Evolutionary conservation across 2,329 filamentous ascomycete genomes (phyloP), one percentile per base, ranked within the genome.

Genomic region (Fusarium pilosicola): DNA sequence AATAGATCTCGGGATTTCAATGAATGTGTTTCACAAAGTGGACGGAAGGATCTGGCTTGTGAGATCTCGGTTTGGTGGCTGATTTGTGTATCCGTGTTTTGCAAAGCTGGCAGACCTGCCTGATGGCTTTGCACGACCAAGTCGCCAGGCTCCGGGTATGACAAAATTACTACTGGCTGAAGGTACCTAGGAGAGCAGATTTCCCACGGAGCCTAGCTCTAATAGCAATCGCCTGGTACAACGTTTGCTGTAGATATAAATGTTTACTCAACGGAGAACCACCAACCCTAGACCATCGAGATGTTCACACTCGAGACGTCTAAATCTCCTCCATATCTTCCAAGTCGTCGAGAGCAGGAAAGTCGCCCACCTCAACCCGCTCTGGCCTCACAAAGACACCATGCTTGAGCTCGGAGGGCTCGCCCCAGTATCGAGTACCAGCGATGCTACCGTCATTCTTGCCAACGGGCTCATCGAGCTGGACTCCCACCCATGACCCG

Each of bases 341-440:
- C 74, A 94, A 85, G 78, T 95, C 89, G 80, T 95, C 89, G 68
- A 95, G 85, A 36, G 86, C 86, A 3, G 91, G 90, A 76, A 88
- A 96, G 74, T 95, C 91, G 26, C 94, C 94, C 46, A 91, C 87
- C 82, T 96, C 93, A 28, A 95, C 90, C 68, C 93, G 86, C 81
- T 95, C 93, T 8, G 94, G 91, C 72, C 93, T 87, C 36, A 95
- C 93, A 83, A 96, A 94, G 26, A 94, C 91, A 39, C 94, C 94
- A 76, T 89, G 90, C 81, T 94, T 95, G 67, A 90, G 84, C 71
- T 85, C 80, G 61, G 90, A 91, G 57, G 88, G 85, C 64, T 87
- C 81, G 44, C 89, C 89, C 87, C 94, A 96, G 83, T 95, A 96
- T 73, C 90, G 86, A 73, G 85, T 90, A 13, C 84, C 85, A 14